Conservation (phyloP, 2,329 filamentous ascomycete species). For the Cephalotrichum gorgonifer region DNA sequence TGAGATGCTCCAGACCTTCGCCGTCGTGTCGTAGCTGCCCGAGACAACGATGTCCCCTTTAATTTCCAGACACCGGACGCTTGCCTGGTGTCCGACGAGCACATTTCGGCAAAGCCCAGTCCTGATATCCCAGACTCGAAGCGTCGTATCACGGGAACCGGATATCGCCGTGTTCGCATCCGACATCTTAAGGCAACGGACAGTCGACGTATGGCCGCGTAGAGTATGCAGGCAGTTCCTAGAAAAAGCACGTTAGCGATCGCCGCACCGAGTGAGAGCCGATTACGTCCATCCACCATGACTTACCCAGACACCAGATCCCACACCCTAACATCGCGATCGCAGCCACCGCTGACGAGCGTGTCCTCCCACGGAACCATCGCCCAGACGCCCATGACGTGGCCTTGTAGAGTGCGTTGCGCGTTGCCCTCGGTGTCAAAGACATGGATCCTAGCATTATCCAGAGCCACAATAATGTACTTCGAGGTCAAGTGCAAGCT, state of each 20-base stretch:
- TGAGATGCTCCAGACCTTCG: slow-evolving; percentile 95
- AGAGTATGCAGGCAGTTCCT: slow-evolving; percentile 64
- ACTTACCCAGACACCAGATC: slow-evolving; percentile 83
- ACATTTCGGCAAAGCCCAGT: slow-evolving; percentile 85
- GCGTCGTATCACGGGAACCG: slow-evolving; percentile 85
- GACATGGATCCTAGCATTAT: slow-evolving; percentile 97
- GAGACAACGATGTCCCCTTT: slow-evolving; percentile 96
- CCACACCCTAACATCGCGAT: slow-evolving; percentile 95
- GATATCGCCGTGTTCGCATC: slow-evolving; percentile 91
- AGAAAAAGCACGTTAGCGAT: background rate
- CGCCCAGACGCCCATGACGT: slow-evolving; percentile 99
- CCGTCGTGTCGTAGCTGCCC: slow-evolving; percentile 94
- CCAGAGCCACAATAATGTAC: slow-evolving; percentile 93
- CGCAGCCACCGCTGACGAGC: slow-evolving; percentile 90
- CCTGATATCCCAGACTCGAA: slow-evolving; percentile 89
- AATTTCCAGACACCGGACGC: slow-evolving; percentile 89
- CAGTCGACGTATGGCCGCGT: slow-evolving; percentile 91
- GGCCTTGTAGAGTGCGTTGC: slow-evolving; percentile 81
- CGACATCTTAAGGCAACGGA: slow-evolving; percentile 95
- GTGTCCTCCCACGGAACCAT: slow-evolving; percentile 98
- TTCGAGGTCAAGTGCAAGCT: slow-evolving; percentile 88
- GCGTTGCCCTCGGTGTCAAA: slow-evolving; percentile 87
- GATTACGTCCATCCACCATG: background rate
- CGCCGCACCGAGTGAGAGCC: background rate
- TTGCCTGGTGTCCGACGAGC: slow-evolving; percentile 88